phyloP scores from a whole-genome alignment of 2,329 filamentous ascomycete genomes.

The Pleurostoma richardsiae region DNA sequence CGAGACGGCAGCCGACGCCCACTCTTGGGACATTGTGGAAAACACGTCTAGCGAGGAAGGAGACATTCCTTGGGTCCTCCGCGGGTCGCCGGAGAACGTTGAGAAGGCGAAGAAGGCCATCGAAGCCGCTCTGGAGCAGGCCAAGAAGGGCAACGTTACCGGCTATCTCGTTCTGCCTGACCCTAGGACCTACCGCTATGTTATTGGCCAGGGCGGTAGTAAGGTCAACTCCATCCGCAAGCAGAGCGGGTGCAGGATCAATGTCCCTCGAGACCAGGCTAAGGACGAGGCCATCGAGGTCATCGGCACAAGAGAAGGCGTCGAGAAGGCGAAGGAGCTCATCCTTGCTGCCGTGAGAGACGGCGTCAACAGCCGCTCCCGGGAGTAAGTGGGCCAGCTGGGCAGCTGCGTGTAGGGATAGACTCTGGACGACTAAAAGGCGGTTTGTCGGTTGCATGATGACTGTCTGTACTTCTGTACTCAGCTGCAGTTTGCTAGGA shows the following conservation, averaged over 20 bases:
- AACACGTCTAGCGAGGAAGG: conserved; percentile 55
- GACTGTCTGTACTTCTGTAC: too few species aligned
- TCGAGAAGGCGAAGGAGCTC: conserved; percentile 82
- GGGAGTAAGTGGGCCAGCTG: too few species aligned
- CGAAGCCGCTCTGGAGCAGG: conserved; percentile 66
- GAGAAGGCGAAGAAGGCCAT: conserved; percentile 76
- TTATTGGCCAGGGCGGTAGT: conserved; percentile 83
- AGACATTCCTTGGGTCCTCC: conserved; percentile 85
- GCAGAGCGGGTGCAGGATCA: conserved; percentile 89
- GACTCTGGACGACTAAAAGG: too few species aligned
- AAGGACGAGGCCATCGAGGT: conserved; percentile 85
- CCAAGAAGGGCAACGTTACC: conserved; percentile 63
- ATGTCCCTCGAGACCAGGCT: conserved; percentile 78
- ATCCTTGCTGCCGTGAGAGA: conserved; percentile 79
- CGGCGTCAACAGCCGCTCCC: conserved; percentile 28
- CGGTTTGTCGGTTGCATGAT: too few species aligned
- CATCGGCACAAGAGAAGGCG: conserved; percentile 69
- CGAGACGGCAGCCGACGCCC: conserved; percentile 55
- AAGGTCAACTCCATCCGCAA: conserved; percentile 92
- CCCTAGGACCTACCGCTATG: conserved; percentile 80
- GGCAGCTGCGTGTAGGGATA: too few species aligned
- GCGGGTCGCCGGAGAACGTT: conserved; percentile 71
- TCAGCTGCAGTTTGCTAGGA: too few species aligned
- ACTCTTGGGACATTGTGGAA: conserved; percentile 82
- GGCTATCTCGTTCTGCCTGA: conserved; percentile 90